Evolutionary conservation across 2,329 filamentous ascomycete species (phyloP).

Genomic region (Leptographium procerum): DNA sequence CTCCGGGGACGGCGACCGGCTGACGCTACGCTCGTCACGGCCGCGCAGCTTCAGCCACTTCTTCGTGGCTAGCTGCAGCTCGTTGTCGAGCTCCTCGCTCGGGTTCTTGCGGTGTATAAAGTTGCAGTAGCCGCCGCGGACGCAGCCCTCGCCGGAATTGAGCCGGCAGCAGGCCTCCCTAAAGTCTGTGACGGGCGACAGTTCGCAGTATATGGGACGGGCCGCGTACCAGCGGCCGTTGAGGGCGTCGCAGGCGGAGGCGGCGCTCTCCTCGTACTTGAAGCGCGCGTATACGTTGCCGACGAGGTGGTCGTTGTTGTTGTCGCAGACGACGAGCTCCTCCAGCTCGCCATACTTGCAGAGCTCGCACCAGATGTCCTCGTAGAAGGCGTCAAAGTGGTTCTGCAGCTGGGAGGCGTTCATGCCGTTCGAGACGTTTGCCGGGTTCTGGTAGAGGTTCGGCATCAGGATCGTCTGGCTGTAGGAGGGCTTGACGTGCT

Average conservation of each 20-base stretch:
- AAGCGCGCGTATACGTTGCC: constrained; percentile 99
- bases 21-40: constrained; percentile 71
- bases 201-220: constrained; percentile 93
- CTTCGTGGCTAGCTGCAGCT: constrained; percentile 80
- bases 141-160: constrained; percentile 90
- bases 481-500: constrained; percentile 99
- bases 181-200: constrained; percentile 95
- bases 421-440: constrained; percentile 95
- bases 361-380: constrained; percentile 99
- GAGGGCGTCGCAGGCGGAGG: constrained; percentile 84
- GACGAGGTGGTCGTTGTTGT: constrained; percentile 98
- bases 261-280: constrained; percentile 97
- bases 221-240: constrained; percentile 96
- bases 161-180: constrained; percentile 92
- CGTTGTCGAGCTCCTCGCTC: constrained; percentile 73
- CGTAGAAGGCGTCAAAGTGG: constrained; percentile 99
- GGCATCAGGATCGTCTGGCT: constrained; percentile 95
- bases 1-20: constrained; percentile 76
- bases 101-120: constrained; percentile 99
- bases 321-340: constrained; percentile 97
- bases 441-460: constrained; percentile 98
- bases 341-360: constrained; percentile 97
- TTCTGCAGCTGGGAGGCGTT: constrained; percentile 92
- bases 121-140: constrained; percentile 95
- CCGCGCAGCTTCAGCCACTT: constrained; percentile 88